Evolutionary conservation across 768 basidiomycete genomes (phyloP), one percentile per base, ranked within the genome.

Genomic region (Candolleomyces efflorescens): DNA sequence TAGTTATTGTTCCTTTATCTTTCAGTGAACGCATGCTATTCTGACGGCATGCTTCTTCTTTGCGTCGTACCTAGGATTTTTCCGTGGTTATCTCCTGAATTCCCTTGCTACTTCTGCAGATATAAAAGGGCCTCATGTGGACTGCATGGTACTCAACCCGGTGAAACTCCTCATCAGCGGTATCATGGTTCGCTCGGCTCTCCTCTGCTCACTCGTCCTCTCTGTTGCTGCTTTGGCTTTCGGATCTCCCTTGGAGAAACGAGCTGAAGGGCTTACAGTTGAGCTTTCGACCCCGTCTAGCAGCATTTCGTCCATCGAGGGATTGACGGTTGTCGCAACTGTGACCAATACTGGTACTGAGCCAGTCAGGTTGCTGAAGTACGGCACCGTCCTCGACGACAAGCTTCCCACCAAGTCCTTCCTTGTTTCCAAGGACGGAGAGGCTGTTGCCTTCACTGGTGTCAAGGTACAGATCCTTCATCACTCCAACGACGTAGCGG

Each of bases 361-460:
- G 55, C 64, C 65, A 47, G 67, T 78, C 61, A 78, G 73, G 65
- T 62, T 79, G 51, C 71, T 80, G 67, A 78, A 75, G 62, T 78
- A 76, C 60, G 75, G 69, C n/a, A 79, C 78, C 15, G 73, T 80
- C 55, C 71, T 79, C 55, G 77, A 80, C 64, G 68, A 67, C 41
- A 64, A 71, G 26, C 64, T 74, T n/a, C 75, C 77, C 5, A 78
- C 77, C 36, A 73, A 69, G 63, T 78, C 76, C 1, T 79, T 80
- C 65, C 66, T 63, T 7, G 71, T 79, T 59, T 75, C 69, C 45
- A 76, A 75, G 63, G 72, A 74, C 60, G 76, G 71, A 22, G 52
- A 64, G 18, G 64, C 62, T 2, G 76, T 78, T 37, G 52, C 68
- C 13, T 80, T 80, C 69, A 77, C 70, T 13, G 79, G 79, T 22